Evolutionary conservation across 805 yeast species (phyloP), one percentile per base, ranked within the genome.

Genomic region (Zygoascus ofunaensis): DNA sequence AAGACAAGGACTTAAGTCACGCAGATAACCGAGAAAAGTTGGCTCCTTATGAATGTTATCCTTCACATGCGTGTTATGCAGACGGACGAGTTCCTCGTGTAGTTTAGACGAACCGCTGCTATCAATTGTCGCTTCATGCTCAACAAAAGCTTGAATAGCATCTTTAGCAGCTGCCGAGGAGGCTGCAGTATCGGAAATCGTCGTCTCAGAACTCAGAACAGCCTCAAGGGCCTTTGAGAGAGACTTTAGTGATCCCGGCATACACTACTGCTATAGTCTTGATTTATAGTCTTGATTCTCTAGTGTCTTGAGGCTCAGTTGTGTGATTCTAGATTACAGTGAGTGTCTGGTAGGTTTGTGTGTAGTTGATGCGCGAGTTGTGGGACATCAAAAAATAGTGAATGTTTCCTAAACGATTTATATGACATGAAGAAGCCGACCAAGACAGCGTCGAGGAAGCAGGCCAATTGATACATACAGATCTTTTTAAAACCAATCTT

Each of bases 71-170:
- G 44, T 38, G 24, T 44, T 38, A 41, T 57, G 61, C 4, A 64
- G 37, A 34, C 51, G 42, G 15, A 47, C 46, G 26, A 66, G 58
- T 37, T 58, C 61, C 5, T 66, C 71, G 40, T 65, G 66, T 8
- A 66, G 55, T 44, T 56, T 42, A 17, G 55, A 34, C 3, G 67
- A 57, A 19, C 54, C 56, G 12, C 37, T 18, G 14, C 45, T 5
- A 12, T 58, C 62, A 8, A 42, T 36, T 8, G 47, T 34, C 14
- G 42, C 15, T 20, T 49, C 47, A 20, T 33, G 33, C 30, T 49
- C 51, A 5, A 43, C 24, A 33, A 42, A 49, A 21, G 20, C 23
- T n/a, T 39, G 38, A 15, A 49, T 35, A 20, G 39, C 19, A 19
- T 44, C 47, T n/a, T n/a, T n/a, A n/a, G n/a, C n/a, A 5, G 20